Percentiles rank a stretch among this genome's conserved stretches.
phyloP scores from a whole-genome alignment of 2,329 filamentous ascomycete species.

The Trichothecium sympodiale region DNA sequence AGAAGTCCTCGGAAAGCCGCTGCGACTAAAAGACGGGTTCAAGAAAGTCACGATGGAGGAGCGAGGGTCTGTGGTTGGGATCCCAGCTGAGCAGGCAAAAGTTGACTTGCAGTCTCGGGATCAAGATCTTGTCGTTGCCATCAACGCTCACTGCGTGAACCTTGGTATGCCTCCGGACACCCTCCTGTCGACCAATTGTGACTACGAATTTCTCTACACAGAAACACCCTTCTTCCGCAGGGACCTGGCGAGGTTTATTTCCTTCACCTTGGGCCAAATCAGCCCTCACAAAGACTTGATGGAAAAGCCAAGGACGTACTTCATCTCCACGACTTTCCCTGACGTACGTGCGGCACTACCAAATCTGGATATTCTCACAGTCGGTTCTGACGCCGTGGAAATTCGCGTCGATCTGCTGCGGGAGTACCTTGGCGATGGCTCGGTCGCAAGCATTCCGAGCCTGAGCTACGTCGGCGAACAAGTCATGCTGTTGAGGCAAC shows the following conservation, averaged over 20 bases:
- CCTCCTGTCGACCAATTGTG: slow-evolving; percentile 55
- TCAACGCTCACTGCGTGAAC: slow-evolving; percentile 69
- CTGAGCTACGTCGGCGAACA: slow-evolving; percentile 78
- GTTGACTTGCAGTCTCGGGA: slow-evolving; percentile 47
- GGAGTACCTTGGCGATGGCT: slow-evolving; percentile 54
- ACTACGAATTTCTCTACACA: slow-evolving; percentile 82
- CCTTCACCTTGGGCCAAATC: slow-evolving; percentile 69
- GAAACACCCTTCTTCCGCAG: slow-evolving; percentile 60
- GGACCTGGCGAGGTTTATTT: slow-evolving; percentile 68
- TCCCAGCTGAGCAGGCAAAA: slow-evolving; percentile 46
- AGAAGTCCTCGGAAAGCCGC: slow-evolving; percentile 67
- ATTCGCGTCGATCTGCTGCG: slow-evolving; percentile 72
- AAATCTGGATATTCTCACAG: slow-evolving; percentile 78
- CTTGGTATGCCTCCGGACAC: slow-evolving; percentile 58
- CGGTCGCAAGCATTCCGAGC: slow-evolving; percentile 58
- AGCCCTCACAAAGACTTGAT: slow-evolving; percentile 67
- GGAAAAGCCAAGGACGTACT: slow-evolving; percentile 68
- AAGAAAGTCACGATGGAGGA: slow-evolving; percentile 41
- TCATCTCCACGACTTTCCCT: slow-evolving; percentile 81
- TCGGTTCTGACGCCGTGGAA: slow-evolving; percentile 78
- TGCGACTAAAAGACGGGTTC: slow-evolving; percentile 46
- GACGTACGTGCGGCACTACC: slow-evolving; percentile 74
- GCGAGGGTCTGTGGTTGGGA: slow-evolving; percentile 56
- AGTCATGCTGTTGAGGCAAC: slow-evolving; percentile 71
- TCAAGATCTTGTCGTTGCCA: slow-evolving; percentile 49